These are phyloP conservation scores for Chlamydomonas sphaeroides DNA, from an alignment of 139 green algal species.

Conservation along the genomic window DNA sequence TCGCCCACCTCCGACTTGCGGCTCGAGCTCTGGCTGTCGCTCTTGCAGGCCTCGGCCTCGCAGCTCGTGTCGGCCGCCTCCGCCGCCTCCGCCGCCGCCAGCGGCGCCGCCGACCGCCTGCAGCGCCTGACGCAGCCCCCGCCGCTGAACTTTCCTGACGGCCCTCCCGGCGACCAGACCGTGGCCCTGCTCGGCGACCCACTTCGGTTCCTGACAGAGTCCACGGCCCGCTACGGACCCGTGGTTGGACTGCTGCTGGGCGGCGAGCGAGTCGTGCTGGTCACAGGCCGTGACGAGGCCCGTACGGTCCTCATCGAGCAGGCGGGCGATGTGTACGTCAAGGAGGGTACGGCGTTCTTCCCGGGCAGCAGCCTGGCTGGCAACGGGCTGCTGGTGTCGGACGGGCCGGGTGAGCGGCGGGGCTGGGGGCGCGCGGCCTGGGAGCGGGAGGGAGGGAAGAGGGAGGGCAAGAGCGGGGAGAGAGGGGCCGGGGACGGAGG, in stretches of 20 bases:
- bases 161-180: slow-evolving; percentile 73
- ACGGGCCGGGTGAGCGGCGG: too few species aligned
- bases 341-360: slow-evolving; percentile 92
- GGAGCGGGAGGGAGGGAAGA: too few species aligned
- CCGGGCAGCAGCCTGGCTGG: slow-evolving; percentile 83
- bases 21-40: slow-evolving; percentile 15
- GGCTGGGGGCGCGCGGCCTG: too few species aligned
- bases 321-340: slow-evolving; percentile 48
- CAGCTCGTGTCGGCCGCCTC: slow-evolving; percentile 8
- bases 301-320: slow-evolving; percentile 23
- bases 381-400: slow-evolving; percentile 84
- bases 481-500: too few species aligned
- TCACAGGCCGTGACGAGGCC: slow-evolving; percentile 55
- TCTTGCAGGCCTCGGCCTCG: slow-evolving; percentile 1
- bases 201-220: slow-evolving; percentile 67
- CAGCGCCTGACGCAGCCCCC: slow-evolving; percentile 38
- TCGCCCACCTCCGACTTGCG: not conserved
- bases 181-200: slow-evolving; percentile 71
- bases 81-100: slow-evolving; percentile 3
- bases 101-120: slow-evolving; percentile 18
- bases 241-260: slow-evolving; percentile 81
- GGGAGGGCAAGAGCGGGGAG: too few species aligned
- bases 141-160: slow-evolving; percentile 58
- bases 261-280: slow-evolving; percentile 82
- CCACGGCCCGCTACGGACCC: slow-evolving; percentile 55